Evolutionary conservation across 257 asterid species (phyloP), one percentile per base, ranked within the genome.

Genomic region (Sherardia arvensis): DNA sequence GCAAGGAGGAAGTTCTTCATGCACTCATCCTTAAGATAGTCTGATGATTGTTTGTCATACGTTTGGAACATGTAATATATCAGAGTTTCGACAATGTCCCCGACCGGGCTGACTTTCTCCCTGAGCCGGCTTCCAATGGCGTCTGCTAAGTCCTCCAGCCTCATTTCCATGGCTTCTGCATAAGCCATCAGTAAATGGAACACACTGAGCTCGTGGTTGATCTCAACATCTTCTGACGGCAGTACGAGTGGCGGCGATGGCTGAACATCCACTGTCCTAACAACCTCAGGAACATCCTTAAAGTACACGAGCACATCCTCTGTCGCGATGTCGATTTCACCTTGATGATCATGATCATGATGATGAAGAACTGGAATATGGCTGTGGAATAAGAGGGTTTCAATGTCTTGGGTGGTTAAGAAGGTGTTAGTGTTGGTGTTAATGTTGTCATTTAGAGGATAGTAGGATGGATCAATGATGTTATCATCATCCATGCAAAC

Each of bases 121-220:
- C 60, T 22, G 47, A 83, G 53, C 25, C 79, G 64, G 53, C 61
- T 68, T 23, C 53, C 73, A 11, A 80, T 53, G 58, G 67, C 77
- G 28, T 61, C 59, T 1, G 76, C 33, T 3, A 80, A 77, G 48
- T 69, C 73, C 29, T 22, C 63, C 25, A 71, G 77, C 27, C 67
- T 75, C 61, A 64, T 73, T 59, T 70, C 80, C 71, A 66, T 69
- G 40, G 85, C 84, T 67, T 80, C 80, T 7, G 58, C 73, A 32
- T 83, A 78, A 38, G 85, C 84, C 77, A 56, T 25, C 20, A 78
- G 65, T 45, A 83, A 80, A 74, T 80, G 85, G 65, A 54, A 43
- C 8, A 71, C 61, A 12, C 67, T 18, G 6, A 71, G 73, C 7
- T 78, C 79, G 8, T 36, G 62, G 66, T 69, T 78, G 1, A 78